Evolutionary conservation across 2,329 filamentous ascomycete genomes (phyloP).

Genomic region (Hysterium pulicare): DNA sequence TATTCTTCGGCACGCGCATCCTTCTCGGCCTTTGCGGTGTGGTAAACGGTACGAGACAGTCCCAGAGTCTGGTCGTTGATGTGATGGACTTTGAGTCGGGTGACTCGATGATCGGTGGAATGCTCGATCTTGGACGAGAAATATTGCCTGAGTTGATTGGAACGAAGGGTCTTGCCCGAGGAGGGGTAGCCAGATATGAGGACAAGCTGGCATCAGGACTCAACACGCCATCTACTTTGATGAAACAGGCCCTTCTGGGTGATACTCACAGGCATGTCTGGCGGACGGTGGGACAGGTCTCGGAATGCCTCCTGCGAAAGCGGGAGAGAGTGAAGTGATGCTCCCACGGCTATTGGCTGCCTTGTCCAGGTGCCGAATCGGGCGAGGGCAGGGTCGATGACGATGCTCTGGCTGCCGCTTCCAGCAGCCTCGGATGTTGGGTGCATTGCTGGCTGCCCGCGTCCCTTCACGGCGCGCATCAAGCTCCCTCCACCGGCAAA

Average conservation of each 20-base stretch:
- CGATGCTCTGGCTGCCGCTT: too few relatives aligned
- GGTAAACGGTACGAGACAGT: constrained; percentile 68
- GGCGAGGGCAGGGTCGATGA: too few relatives aligned
- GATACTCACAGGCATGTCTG: constrained; percentile 11
- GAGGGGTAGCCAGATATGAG: constrained; percentile 62
- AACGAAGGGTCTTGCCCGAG: constrained; percentile 61
- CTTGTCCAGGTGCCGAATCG: too few relatives aligned
- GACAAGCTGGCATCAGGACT: constrained; percentile 48
- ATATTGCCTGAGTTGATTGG: constrained; percentile 62
- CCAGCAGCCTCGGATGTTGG: too few relatives aligned
- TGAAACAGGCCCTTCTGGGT: too few relatives aligned
- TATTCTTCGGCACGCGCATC: constrained; percentile 74
- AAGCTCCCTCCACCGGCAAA: too few relatives aligned
- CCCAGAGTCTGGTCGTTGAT: constrained; percentile 71
- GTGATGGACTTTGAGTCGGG: constrained; percentile 64
- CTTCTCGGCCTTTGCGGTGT: constrained; percentile 75
- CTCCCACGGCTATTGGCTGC: too few relatives aligned
- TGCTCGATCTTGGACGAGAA: constrained; percentile 57
- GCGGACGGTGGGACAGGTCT: not conserved
- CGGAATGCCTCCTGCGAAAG: too few relatives aligned
- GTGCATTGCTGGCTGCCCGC: too few relatives aligned
- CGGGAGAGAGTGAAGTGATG: too few relatives aligned
- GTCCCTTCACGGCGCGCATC: too few relatives aligned
- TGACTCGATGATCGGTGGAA: constrained; percentile 44
- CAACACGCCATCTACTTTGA: not conserved